Base-by-base conservation (phyloP, 2,329 filamentous ascomycete species). In the Neonectria hederae region DNA sequence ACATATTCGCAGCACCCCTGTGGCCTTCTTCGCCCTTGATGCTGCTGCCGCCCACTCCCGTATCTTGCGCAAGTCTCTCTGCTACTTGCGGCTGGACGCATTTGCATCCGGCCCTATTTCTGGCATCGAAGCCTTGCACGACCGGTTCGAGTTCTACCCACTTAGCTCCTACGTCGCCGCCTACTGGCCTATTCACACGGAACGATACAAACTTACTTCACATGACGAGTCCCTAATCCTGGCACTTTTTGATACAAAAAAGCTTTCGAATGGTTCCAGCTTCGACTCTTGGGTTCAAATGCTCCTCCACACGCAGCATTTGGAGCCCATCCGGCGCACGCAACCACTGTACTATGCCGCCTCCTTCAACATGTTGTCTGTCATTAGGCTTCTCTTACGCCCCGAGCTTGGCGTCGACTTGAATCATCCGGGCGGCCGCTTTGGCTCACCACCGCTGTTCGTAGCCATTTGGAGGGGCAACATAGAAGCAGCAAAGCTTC, bases 231-330 rank as follows among this genome's bases (percentile, higher is more conserved):
- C 54, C 2, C 38, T 63, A 4, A 68, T 72, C 5, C 66, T 73
- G 6, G 32, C 59, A 26, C 72, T 74, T 26, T 72, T 74, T 53
- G 61, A 43, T 4, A 70, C 69, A 1, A 72, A 72, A 46, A 58
- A 56, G 26, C 63, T 48, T 1, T 19, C 40, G 0, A 65, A 66
- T 21, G 67, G 68, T 7, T 69, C 69, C 1, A 62, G 63, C 14
- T 74, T 74, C 45, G 68, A 67, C 28, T 64, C 72, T 4, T 74
- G 70, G 72, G 71, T 74, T 17, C 71, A 72, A 26, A 58, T 67
- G 17, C 59, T 74, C 13, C 60, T 72, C 13, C 51, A 49, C 3
- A 58, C 65, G 3, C 38, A 21, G 7, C 17, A 56, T 2, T 30
- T 66, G 10, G n/a, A 56, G 19, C 38, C 59, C 19, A 67, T 73